Evolutionary conservation across 2,329 filamentous ascomycete species (phyloP).

Genomic region (Diaporthe nobilis): DNA sequence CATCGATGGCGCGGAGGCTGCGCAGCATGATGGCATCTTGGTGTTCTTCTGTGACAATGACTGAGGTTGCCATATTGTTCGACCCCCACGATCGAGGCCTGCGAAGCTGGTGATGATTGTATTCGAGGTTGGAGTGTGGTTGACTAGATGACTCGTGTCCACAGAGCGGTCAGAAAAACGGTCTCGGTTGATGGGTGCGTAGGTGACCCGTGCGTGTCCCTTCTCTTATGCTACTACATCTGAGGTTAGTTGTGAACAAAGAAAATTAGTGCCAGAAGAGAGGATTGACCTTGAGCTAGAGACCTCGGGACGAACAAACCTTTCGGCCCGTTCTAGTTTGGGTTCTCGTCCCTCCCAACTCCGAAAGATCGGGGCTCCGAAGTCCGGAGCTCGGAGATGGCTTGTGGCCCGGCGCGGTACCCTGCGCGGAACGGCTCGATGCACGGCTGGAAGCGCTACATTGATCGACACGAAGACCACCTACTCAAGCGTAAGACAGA

Average conservation of each 20-base stretch:
- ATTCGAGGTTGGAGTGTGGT: background rate
- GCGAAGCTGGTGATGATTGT: background rate
- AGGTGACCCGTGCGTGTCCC: background rate
- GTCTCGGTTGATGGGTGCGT: background rate
- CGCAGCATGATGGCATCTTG: constrained; percentile 4
- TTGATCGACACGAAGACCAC: too few relatives aligned
- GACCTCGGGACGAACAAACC: background rate
- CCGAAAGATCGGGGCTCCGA: background rate
- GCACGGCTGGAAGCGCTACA: background rate
- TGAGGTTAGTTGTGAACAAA: background rate
- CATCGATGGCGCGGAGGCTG: background rate
- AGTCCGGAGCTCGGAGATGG: background rate
- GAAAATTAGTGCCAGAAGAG: background rate
- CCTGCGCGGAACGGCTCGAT: background rate
- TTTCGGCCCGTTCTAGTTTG: background rate
- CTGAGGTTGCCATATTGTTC: background rate
- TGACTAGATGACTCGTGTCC: background rate
- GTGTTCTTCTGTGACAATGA: background rate
- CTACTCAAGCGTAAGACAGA: too few relatives aligned
- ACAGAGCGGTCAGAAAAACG: background rate
- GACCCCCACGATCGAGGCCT: background rate
- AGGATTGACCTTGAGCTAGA: background rate
- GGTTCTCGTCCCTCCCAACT: background rate
- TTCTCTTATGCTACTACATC: background rate
- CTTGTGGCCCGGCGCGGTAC: background rate